A percentile compares a stretch with the other conserved stretches of the same genome.
Conservation (phyloP, 306 rosid species). For the Cucurbita pepo region DNA sequence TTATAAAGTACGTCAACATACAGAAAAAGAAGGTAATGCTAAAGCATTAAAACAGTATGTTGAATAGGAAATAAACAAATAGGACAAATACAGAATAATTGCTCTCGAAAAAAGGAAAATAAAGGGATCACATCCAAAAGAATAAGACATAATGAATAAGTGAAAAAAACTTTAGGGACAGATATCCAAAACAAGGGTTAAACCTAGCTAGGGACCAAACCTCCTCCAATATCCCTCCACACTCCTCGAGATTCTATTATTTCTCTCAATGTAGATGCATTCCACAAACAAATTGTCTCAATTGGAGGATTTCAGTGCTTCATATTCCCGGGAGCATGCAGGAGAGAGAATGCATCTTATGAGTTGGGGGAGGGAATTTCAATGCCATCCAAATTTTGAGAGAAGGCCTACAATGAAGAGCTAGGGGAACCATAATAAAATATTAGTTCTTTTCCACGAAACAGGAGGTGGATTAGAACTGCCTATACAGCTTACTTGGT, state of each 20-base stretch:
- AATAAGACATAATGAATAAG: not conserved
- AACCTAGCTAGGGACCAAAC: not conserved
- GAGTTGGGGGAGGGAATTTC: conserved; percentile 15
- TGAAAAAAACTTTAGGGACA: not conserved
- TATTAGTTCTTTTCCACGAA: not conserved
- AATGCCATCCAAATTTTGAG: not conserved
- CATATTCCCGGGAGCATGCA: conserved; percentile 79
- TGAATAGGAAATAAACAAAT: not conserved
- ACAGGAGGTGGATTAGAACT: not conserved
- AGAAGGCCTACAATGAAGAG: not conserved
- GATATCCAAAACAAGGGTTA: not conserved
- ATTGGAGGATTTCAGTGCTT: conserved; percentile 54
- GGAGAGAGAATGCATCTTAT: conserved; percentile 59
- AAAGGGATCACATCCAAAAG: not conserved
- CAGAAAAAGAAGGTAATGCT: not conserved
- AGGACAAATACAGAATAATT: not conserved
- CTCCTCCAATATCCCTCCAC: not conserved
- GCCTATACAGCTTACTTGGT: not conserved
- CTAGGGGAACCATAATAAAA: not conserved
- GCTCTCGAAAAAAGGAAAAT: not conserved
- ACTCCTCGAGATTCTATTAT: not conserved
- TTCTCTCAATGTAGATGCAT: not conserved
- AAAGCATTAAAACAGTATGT: not conserved
- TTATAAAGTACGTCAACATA: conserved; percentile 6
- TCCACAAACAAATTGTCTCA: conserved; percentile 51